Evolutionary conservation across 1,284 basidiomycete genomes (phyloP).

Genomic region (Boletus calvinii): DNA sequence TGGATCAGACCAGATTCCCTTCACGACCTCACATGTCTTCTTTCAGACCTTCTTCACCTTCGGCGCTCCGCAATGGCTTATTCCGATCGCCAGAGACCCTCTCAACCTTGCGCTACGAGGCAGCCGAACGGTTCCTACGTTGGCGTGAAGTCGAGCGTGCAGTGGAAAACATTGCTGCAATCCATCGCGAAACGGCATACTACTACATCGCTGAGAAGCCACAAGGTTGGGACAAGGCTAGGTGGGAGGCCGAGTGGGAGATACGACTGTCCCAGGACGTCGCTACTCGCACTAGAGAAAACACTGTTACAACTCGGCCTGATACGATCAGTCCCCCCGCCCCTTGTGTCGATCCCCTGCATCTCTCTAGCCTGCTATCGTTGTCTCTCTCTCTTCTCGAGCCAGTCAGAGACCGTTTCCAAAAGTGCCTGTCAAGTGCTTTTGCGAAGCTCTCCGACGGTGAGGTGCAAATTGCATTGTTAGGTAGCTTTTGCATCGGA

Average conservation of each 20-base stretch:
- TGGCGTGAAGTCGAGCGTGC: conserved; percentile 67
- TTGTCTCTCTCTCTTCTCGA: conserved; percentile 48
- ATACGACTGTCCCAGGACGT: conserved; percentile 56
- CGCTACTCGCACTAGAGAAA: conserved; percentile 42
- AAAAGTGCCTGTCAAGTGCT: conserved; percentile 15
- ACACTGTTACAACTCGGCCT: conserved; percentile 19
- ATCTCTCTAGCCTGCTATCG: conserved; percentile 46
- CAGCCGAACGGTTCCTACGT: conserved; percentile 63
- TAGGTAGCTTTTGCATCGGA: conserved; percentile 36
- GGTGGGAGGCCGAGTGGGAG: conserved; percentile 67
- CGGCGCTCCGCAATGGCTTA: conserved; percentile 54
- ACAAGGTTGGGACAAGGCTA: conserved; percentile 52
- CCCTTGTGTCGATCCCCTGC: conserved; percentile 44
- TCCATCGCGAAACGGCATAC: conserved; percentile 28
- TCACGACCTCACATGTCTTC: conserved; percentile 44
- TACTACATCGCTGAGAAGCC: conserved; percentile 23
- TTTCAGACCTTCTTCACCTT: conserved; percentile 50
- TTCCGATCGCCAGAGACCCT: conserved; percentile 62
- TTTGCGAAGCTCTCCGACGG: conserved; percentile 28
- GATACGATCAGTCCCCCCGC: conserved; percentile 9
- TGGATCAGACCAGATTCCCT: conserved; percentile 31
- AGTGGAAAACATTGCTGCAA: conserved; percentile 36
- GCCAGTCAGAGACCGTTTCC: conserved; percentile 22
- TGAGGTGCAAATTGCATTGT: conserved; percentile 29
- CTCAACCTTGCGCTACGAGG: conserved; percentile 55